Evolutionary conservation across 179 eudicot species (phyloP), one percentile per base, ranked within the genome.

Genomic region (Beta corolliflora): DNA sequence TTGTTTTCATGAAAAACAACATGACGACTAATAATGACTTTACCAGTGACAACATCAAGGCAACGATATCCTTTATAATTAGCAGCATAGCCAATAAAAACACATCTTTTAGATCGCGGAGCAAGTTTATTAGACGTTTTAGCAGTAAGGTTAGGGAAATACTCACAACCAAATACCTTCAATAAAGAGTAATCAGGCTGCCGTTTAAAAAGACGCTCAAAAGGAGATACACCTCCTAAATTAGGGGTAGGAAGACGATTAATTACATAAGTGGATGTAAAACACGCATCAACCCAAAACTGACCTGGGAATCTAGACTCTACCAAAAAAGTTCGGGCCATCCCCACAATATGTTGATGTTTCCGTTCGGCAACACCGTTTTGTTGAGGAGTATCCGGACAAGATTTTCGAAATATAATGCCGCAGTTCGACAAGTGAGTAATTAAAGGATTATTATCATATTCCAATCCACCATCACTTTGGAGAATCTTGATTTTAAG

Each of bases 361-460:
- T 71, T 71, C 2, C 41, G 36, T 21, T 46, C 75, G 4, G 36
- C 75, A n/a, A 71, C 58, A 5, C 58, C 75, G 46, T 71, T 71
- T 71, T 71, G 58, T 19, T 48, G 58, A 1, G n/a, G 58, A 5
- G 36, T 71, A 36, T 50, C 36, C 1, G 58, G 59, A 50, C 75
- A 71, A 48, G 75, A 71, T 11, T 71, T 71, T n/a, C 58, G 58
- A 71, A 48, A 48, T 9, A 19, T 19, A 71, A 71, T 71, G 13
- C 58, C 75, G 48, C 58, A 48, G 2, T 70, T 3, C 0, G 19
- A 21, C 4, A 45, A 18, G 41, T 70, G 29, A 16, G 25, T 0
- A 16, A 70, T 12, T 0, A 70, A 13, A 6, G 54, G 21, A 8
- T 70, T 70, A 50, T 71, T 71, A 21, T 71, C 59, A 50, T 46